Conservation (phyloP, 2,329 filamentous ascomycete species). For the Ophiostoma populinum region DNA sequence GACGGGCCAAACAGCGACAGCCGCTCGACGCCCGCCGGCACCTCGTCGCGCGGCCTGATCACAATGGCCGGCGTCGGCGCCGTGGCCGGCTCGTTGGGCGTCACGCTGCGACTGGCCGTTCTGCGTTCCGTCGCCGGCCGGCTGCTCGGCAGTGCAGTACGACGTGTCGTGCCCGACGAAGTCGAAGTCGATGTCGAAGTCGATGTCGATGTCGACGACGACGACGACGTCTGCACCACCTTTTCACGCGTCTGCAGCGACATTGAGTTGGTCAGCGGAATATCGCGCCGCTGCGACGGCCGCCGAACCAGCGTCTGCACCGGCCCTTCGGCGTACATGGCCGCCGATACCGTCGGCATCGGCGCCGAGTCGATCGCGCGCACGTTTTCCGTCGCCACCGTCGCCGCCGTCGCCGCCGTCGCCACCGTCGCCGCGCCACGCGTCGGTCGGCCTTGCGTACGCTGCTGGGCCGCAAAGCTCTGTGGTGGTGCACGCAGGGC, state of each 20-base stretch:
- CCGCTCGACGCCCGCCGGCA: conserved; percentile 6
- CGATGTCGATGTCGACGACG: conserved; percentile 1
- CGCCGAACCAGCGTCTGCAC: conserved; percentile 2
- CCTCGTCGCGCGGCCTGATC: neutral
- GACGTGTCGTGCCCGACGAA: neutral
- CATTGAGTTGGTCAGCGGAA: conserved; percentile 8
- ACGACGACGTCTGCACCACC: neutral
- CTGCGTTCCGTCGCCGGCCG: conserved; percentile 4
- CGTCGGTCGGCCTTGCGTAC: conserved; percentile 34
- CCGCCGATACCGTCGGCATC: neutral
- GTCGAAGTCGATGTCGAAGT: neutral
- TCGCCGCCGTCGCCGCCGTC: neutral
- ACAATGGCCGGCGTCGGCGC: neutral
- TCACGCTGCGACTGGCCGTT: neutral
- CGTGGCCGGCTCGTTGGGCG: neutral
- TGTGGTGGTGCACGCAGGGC: conserved; percentile 38
- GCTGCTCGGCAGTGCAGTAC: conserved; percentile 10
- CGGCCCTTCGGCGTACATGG: neutral
- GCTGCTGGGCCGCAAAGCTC: conserved; percentile 49
- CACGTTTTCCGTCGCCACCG: no score
- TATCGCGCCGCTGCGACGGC: conserved; percentile 8
- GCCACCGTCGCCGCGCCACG: neutral
- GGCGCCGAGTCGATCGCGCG: neutral
- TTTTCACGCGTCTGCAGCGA: conserved; percentile 12
- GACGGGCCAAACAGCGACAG: conserved; percentile 37